A percentile compares a stretch with the other conserved stretches of the same genome.
These are phyloP conservation scores for Lentinula sp. DNA, from an alignment of 768 basidiomycete species.

Conservation along the genomic window DNA sequence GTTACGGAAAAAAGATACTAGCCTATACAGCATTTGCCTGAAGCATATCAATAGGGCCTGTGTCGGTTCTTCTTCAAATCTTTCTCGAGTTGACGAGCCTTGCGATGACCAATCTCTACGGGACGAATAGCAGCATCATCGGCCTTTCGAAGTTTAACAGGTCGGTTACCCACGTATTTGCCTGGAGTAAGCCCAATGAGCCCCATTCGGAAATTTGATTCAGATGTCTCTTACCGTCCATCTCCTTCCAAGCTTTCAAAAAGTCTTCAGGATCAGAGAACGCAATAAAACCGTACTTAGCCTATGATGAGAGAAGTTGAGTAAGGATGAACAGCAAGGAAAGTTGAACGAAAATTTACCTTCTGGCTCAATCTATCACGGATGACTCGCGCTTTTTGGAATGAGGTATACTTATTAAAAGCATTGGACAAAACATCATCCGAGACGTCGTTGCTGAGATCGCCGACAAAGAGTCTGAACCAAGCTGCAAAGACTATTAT, in stretches of 20 bases:
- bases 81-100: conserved; percentile 86
- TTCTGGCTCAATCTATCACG: conserved; percentile 92
- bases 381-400: conserved; percentile 93
- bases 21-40: neutral
- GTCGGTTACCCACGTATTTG: conserved; percentile 97
- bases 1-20: neutral
- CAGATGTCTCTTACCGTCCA: conserved; percentile 73
- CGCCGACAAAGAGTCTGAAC: conserved; percentile 97
- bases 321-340: neutral
- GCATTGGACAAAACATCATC: conserved; percentile 92
- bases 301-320: conserved; percentile 37
- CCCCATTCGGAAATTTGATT: neutral
- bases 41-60: conserved; percentile 66
- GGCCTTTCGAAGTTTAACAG: conserved; percentile 95
- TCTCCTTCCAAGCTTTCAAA: conserved; percentile 97
- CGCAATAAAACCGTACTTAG: conserved; percentile 95
- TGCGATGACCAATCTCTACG: conserved; percentile 90
- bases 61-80: conserved; percentile 83
- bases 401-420: conserved; percentile 90
- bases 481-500: conserved; percentile 52
- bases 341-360: conserved; percentile 32
- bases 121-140: conserved; percentile 80
- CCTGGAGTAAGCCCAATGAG: conserved; percentile 31
- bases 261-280: conserved; percentile 99
- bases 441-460: conserved; percentile 96